Evolutionary conservation across 2,329 filamentous ascomycete genomes (phyloP), one percentile per base, ranked within the genome.

Genomic region (Fusarium luffae): DNA sequence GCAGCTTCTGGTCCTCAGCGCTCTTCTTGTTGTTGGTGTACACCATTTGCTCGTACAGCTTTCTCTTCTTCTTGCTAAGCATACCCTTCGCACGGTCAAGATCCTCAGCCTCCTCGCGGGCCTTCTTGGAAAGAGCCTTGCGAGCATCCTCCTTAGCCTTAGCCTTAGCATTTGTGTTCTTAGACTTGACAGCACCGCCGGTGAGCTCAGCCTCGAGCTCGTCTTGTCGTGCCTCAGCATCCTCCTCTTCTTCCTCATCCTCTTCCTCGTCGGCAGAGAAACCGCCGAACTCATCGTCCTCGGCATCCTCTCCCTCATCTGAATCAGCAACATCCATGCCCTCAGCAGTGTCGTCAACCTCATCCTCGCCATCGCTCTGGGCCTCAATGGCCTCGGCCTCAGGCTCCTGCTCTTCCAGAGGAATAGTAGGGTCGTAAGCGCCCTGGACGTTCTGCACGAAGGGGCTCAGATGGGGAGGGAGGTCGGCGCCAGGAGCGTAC

Each of bases 11-110:
- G 49, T 95, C 93, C 83, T 97, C 93, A 27, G 90, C 92, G 73
- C 95, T 95, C 85, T 93, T 93, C 87, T 96, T 94, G 83, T 91
- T 94, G 82, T 98, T 97, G 68, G 90, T 94, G 82, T 97, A 97
- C 77, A 94, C 87, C 93, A 99, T 99, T 85, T 98, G 96, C 85
- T 98, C 96, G 73, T 95, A 92, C 76, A 98, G 84, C 89, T 98
- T 98, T 76, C 96, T 88, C 90, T 98, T 99, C 88, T 97, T 96
- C 81, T 97, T 93, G 81, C 92, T 93, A 85, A 98, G 90, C 96
- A 99, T 99, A 84, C 97, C 96, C 89, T 97, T 98, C 79, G 93
- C 91, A 68, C 95, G 88, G 81, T 97, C 94, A 62, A 97, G 82
- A 75, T 98, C 94, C 81, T 98, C 96, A 6, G 92, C 90, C 77